Evolutionary conservation across 1,139 yeast species (phyloP).

Genomic region (Geotrichum cucujoidarum): DNA sequence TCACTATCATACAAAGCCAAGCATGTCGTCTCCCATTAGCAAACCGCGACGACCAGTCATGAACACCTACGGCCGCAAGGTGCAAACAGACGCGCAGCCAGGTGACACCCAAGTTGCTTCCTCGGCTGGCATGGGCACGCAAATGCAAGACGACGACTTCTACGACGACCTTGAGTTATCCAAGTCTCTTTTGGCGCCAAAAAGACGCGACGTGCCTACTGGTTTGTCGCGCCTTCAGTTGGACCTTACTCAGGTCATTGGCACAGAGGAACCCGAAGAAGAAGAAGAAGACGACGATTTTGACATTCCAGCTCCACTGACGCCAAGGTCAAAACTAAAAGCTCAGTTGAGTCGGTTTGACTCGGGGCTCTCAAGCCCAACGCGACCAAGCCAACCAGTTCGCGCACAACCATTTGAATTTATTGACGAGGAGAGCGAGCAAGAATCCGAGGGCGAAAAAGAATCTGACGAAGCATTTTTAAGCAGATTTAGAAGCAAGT

Average conservation of each 20-base stretch:
- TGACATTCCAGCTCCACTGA: constrained; percentile 4
- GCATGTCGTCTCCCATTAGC: not conserved
- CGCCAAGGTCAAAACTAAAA: constrained; percentile 10
- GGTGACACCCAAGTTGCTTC: not conserved
- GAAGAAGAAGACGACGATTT: constrained; percentile 12
- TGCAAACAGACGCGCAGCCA: not conserved
- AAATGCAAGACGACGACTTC: constrained; percentile 4
- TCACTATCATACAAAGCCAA: too few species aligned
- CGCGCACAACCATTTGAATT: not conserved
- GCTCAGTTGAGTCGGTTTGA: constrained; percentile 6
- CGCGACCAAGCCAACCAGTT: not conserved
- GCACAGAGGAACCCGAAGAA: too few species aligned
- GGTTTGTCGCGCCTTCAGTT: not conserved
- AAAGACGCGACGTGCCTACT: not conserved
- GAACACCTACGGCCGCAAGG: constrained; percentile 11
- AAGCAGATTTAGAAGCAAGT: constrained; percentile 11
- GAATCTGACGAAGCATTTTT: constrained; percentile 14
- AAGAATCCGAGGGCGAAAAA: constrained; percentile 6
- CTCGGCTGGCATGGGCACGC: not conserved
- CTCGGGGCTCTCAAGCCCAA: not conserved
- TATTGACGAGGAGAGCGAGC: constrained; percentile 1
- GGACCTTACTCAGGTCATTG: not conserved
- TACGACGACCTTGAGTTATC: constrained; percentile 3
- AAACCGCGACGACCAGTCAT: constrained; percentile 12
- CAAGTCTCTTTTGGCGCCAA: constrained; percentile 1